Evolutionary conservation across 2,329 filamentous ascomycete species (phyloP).

Genomic region (Dactylellina leptospora): DNA sequence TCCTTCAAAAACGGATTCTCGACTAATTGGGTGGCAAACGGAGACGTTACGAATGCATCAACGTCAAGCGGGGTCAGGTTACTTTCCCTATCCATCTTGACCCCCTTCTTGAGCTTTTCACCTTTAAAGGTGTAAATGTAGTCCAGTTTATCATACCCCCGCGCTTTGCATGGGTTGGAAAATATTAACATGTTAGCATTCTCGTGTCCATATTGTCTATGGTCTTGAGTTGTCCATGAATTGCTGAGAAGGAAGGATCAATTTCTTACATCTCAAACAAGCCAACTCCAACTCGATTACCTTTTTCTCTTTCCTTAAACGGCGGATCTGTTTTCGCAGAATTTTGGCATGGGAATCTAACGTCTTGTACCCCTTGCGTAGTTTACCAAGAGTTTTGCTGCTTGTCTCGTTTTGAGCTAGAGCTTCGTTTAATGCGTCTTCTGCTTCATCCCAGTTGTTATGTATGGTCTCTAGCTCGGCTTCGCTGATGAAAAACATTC

Average conservation of each 20-base stretch:
- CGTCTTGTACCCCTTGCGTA: too few relatives aligned
- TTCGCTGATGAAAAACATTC: too few relatives aligned
- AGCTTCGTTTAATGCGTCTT: neutral
- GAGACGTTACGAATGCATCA: neutral
- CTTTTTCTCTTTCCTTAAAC: too few relatives aligned
- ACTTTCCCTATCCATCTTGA: neutral
- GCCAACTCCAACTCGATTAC: constrained; percentile 12
- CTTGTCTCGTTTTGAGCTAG: too few relatives aligned
- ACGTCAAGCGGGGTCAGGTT: constrained; percentile 6
- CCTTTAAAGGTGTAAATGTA: constrained; percentile 11
- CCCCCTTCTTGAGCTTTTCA: neutral
- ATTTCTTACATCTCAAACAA: constrained; percentile 16
- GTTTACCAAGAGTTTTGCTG: too few relatives aligned
- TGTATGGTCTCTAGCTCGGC: too few relatives aligned
- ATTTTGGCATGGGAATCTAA: too few relatives aligned
- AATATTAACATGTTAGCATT: neutral
- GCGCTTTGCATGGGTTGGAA: constrained; percentile 2
- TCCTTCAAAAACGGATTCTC: constrained; percentile 32
- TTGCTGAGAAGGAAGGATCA: too few relatives aligned
- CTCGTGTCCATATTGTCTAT: too few relatives aligned
- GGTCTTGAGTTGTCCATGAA: too few relatives aligned
- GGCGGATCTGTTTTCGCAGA: too few relatives aligned
- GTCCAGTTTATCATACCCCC: constrained; percentile 14
- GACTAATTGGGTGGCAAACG: constrained; percentile 13
- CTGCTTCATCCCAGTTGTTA: too few relatives aligned